These are phyloP conservation scores for Erysimum pusillum DNA, from an alignment of 441 rosid genomes.

Conservation along the genomic window DNA sequence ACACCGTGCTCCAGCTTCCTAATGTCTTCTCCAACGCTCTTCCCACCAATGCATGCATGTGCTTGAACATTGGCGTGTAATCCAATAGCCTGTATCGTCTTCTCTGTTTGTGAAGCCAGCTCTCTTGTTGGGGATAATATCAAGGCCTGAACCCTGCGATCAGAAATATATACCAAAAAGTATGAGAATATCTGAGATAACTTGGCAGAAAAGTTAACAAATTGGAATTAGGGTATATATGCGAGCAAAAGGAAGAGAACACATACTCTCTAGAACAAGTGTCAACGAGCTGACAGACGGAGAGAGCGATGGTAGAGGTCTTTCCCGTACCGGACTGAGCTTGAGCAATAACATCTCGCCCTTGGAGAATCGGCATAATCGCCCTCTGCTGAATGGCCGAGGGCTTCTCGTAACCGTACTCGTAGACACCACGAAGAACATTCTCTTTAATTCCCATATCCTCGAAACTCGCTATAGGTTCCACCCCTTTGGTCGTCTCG, in stretches of 20 bases:
- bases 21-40: constrained; percentile 97
- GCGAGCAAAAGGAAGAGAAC: background rate
- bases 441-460: constrained; percentile 86
- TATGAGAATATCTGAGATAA: background rate
- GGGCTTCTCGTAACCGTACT: constrained; percentile 88
- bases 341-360: constrained; percentile 94
- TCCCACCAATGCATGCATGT: constrained; percentile 90
- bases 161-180: constrained; percentile 36
- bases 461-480: constrained; percentile 83
- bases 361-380: constrained; percentile 87
- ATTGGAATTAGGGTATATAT: background rate
- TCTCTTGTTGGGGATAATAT: constrained; percentile 95
- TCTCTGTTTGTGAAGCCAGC: constrained; percentile 90
- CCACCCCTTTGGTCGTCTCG: constrained; percentile 90
- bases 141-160: constrained; percentile 83
- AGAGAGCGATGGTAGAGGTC: constrained; percentile 92
- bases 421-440: constrained; percentile 89
- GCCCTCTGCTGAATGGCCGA: constrained; percentile 97
- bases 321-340: constrained; percentile 98
- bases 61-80: constrained; percentile 78
- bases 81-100: constrained; percentile 81
- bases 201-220: background rate
- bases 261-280: constrained; percentile 78
- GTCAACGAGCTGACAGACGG: constrained; percentile 84
- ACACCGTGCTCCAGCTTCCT: constrained; percentile 92